Percentiles rank a stretch among this genome's conserved stretches.
These are phyloP conservation scores for Mortierella sp. DNA, from an alignment of 371 early-diverging fungal genomes.

Conservation along the genomic window DNA sequence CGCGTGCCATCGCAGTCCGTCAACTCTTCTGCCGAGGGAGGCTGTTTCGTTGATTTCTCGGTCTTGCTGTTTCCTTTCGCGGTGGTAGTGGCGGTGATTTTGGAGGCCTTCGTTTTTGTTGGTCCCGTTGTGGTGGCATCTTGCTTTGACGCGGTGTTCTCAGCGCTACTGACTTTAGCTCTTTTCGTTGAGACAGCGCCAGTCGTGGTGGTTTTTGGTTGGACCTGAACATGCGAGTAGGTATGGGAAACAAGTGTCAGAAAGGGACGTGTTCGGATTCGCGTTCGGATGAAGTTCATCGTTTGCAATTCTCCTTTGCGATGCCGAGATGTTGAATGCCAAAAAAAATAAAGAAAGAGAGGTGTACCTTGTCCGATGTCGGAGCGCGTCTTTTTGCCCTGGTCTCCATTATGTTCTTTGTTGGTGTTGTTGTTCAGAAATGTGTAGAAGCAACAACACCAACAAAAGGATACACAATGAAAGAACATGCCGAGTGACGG, in stretches of 20 bases:
- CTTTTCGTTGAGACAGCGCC: conserved; percentile 3
- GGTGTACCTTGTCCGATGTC: background rate
- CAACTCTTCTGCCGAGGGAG: background rate
- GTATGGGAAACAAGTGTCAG: background rate
- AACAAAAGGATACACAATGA: too few relatives aligned
- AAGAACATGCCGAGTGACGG: background rate
- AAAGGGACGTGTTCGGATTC: background rate
- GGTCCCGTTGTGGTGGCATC: background rate
- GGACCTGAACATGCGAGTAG: background rate
- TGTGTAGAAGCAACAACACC: too few relatives aligned
- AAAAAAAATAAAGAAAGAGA: background rate
- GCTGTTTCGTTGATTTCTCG: conserved; percentile 4
- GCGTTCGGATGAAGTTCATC: background rate
- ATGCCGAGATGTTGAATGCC: background rate
- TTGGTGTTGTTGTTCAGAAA: background rate
- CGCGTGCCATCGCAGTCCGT: conserved; percentile 17
- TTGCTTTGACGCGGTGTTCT: background rate
- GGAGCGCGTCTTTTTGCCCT: conserved; percentile 10
- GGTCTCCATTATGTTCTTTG: background rate
- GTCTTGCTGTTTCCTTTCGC: background rate
- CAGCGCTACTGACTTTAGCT: background rate
- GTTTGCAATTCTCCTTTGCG: background rate
- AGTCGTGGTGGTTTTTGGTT: background rate
- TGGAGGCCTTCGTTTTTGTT: background rate
- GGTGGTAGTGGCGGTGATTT: background rate